Percentiles rank a stretch among this genome's conserved stretches.
Evolutionary conservation across 129 eudicot genomes (phyloP).

Genomic region (Ambrosia trifida): DNA sequence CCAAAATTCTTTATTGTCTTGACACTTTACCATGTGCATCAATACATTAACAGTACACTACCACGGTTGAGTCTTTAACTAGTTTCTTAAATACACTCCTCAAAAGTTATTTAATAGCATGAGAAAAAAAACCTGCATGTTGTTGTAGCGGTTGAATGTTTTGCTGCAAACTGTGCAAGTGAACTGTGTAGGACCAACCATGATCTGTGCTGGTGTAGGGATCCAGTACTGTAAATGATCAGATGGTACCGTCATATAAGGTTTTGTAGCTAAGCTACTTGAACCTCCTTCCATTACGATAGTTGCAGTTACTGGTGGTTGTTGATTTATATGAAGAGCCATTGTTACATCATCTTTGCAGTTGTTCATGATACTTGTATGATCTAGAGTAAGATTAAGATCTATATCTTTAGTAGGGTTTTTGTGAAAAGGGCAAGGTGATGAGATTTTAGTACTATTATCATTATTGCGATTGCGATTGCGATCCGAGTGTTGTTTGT

Average conservation of each 20-base stretch:
- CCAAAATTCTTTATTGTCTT: conserved; percentile 3
- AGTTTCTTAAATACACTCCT: not conserved
- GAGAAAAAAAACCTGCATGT: conserved; percentile 66
- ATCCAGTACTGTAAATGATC: conserved; percentile 69
- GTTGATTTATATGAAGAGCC: conserved; percentile 43
- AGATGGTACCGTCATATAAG: not conserved
- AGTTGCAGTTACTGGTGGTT: conserved; percentile 14
- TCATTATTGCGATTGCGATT: not conserved
- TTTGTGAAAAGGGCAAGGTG: conserved; percentile 25
- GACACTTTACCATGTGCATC: not conserved
- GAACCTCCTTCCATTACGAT: conserved; percentile 9
- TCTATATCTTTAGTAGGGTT: conserved; percentile 44
- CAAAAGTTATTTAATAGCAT: not conserved
- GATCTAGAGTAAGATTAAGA: conserved; percentile 26
- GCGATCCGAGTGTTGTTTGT: not conserved
- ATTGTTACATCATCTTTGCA: conserved; percentile 56
- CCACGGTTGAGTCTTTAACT: not conserved
- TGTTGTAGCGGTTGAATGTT: conserved; percentile 74
- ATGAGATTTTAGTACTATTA: conserved; percentile 4
- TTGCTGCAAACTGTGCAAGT: conserved; percentile 84
- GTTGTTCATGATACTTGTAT: not conserved
- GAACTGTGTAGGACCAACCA: conserved; percentile 88
- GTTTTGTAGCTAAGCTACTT: conserved; percentile 30
- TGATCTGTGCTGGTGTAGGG: conserved; percentile 82
- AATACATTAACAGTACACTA: not conserved